Base-by-base conservation (phyloP, 169 alveolate species). In the Sarcocystis neurona region DNA sequence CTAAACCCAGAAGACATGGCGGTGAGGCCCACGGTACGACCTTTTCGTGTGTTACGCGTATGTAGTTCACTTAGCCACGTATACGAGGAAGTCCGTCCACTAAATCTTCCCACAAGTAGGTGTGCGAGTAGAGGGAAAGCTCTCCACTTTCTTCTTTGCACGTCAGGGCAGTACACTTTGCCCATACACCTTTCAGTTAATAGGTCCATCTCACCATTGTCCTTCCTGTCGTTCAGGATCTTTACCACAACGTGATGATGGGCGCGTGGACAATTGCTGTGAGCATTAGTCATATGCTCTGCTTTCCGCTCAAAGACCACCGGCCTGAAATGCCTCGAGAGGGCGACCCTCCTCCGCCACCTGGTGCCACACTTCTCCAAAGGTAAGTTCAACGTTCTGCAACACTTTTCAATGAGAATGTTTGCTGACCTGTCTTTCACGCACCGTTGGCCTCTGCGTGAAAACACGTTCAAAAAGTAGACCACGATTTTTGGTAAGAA, bases 221-320 rank as follows among this genome's bases (percentile, higher is more conserved):
- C 66, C 30, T 37, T 37, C 41, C 77, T 66, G n/a, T n/a, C n/a
- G 27, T 43, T 27, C 89, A 84, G 89, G 89, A 84, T 30, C 41
- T 84, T 15, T 84, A 84, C 44, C 89, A 84, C 89, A 84, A 84
- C 79, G 30, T 84, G 74, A 44, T 84, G 0, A 84, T 84, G 89
- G 63, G 72, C 41, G 72, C 63, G 30, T 84, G 89, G 89, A 70
- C 63, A 44, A 30, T 84, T 2, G 37, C 63, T 10, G 37, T 84
- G 32, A n/a, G 74, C 48, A 32, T 84, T 39, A 44, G 72, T 41
- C 89, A 84, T 46, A 46, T 68, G 43, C 89, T 44, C 68, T 84
- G 89, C 79, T 84, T 84, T 18, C 89, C 89, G 47, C 80, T 84
- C 47, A 23, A 50, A 8, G 89, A 84, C 32, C 89, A 84, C 39